Evolutionary conservation across 148 eudicot genomes (phyloP).

Genomic region (Cornus kousa): DNA sequence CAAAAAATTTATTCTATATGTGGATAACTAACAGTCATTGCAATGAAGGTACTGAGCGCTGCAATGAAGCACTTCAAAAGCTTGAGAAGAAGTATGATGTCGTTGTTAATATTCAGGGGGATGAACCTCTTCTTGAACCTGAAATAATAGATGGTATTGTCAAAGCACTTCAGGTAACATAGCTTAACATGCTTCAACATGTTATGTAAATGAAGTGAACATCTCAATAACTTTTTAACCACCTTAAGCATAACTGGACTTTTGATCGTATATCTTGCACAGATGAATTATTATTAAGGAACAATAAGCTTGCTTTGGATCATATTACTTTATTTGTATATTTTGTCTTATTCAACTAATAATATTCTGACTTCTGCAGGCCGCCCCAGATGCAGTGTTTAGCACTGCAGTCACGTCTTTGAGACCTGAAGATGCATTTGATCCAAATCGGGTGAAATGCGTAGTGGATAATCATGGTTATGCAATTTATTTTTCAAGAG

Average conservation of each 20-base stretch:
- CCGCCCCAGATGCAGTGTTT: constrained; percentile 89
- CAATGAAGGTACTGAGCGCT: constrained; percentile 76
- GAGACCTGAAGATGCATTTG: constrained; percentile 87
- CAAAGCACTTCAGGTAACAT: constrained; percentile 77
- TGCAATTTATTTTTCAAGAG: constrained; percentile 93
- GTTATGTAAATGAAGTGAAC: neutral
- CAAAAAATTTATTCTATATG: neutral
- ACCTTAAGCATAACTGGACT: neutral
- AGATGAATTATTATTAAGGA: too few relatives aligned
- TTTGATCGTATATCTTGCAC: neutral
- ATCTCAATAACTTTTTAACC: neutral
- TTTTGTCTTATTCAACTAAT: neutral
- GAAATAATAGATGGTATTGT: constrained; percentile 96
- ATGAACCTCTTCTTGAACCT: constrained; percentile 94
- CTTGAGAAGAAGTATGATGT: constrained; percentile 82
- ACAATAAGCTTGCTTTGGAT: neutral
- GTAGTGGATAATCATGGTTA: constrained; percentile 79
- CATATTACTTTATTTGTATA: neutral
- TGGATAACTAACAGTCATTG: constrained; percentile 1
- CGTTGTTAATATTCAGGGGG: constrained; percentile 97
- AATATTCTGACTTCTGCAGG: constrained; percentile 38
- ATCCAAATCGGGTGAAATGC: constrained; percentile 93
- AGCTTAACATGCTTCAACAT: neutral
- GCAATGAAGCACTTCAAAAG: constrained; percentile 89
- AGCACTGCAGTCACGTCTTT: constrained; percentile 95